Evolutionary conservation across 106 monocot species (phyloP).

Genomic region (Allium fistulosum): DNA sequence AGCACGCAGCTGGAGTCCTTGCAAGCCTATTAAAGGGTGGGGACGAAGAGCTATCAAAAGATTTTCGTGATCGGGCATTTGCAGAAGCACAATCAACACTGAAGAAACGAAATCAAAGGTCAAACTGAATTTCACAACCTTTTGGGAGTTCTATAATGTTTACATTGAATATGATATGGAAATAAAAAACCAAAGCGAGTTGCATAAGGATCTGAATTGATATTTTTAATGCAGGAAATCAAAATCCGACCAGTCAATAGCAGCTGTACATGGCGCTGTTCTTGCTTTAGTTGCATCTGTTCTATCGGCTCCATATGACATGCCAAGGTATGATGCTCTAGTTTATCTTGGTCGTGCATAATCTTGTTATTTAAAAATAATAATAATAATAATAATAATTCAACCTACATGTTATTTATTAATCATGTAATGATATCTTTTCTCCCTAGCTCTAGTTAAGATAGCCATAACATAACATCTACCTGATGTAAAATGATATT

Average conservation of each 20-base stretch:
- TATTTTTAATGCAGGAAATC: constrained; percentile 40
- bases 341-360: no score
- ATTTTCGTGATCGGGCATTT: constrained; percentile 62
- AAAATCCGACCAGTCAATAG: constrained; percentile 46
- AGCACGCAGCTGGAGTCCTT: constrained; percentile 89
- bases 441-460: not conserved
- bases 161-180: not conserved
- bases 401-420: not conserved
- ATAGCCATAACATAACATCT: not conserved
- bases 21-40: constrained; percentile 88
- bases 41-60: constrained; percentile 60
- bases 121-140: not conserved
- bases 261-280: constrained; percentile 81
- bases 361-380: no score
- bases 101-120: constrained; percentile 63
- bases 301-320: constrained; percentile 83
- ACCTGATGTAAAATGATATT: not conserved
- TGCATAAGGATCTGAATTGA: not conserved
- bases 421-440: not conserved
- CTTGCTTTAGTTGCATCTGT: constrained; percentile 90
- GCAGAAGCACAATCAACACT: constrained; percentile 49
- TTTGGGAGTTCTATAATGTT: not conserved
- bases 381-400: no score
- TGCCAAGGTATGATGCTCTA: constrained; percentile 62
- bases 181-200: not conserved